Evolutionary conservation across 768 basidiomycete species (phyloP), one percentile per base, ranked within the genome.

Genomic region (Macrolepiota dolichaula): DNA sequence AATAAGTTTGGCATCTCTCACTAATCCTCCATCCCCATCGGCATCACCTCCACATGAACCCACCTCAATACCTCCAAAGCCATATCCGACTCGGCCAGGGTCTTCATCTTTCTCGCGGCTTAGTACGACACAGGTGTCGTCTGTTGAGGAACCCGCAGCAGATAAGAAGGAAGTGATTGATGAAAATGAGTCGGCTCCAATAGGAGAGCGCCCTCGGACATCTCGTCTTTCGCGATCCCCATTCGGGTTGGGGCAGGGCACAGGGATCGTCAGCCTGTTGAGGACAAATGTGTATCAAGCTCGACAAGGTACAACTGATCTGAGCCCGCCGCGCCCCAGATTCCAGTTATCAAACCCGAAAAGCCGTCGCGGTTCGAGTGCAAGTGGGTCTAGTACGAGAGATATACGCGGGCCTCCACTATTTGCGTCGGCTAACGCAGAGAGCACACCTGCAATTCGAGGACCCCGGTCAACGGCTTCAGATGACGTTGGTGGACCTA

Each of bases 231-330:
- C 59, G 44, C 52, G 53, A 54, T 61, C 59, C 17, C 59, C 59
- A 50, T 61, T 61, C 36, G 52, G 59, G 25, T 25, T 27, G 35
- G 59, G 53, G 37, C 52, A 61, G 65, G 59, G 55, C 12, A 57
- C 58, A 38, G 60, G 36, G 25, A 47, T 65, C 5, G 47, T 60
- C 12, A 65, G 61, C 35, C 68, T 66, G 37, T 53, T 71, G 27
- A 57, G 64, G 72, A 60, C 76, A 68, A 62, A 76, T 59, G 62
- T 44, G 77, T 61, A 73, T 72, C 55, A 55, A 13, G 29, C 3
- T 7, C 49, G 77, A 70, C 69, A 77, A 76, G 62, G 79, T n/a
- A 49, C 29, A 17, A 54, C 46, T 15, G 59, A 61, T 55, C 36
- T 72, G 69, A 61, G 74, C 67, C 60, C 27, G 15, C 67, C 67